Conservation (phyloP, 768 basidiomycete genomes). For the Albatrellus ellisii region DNA sequence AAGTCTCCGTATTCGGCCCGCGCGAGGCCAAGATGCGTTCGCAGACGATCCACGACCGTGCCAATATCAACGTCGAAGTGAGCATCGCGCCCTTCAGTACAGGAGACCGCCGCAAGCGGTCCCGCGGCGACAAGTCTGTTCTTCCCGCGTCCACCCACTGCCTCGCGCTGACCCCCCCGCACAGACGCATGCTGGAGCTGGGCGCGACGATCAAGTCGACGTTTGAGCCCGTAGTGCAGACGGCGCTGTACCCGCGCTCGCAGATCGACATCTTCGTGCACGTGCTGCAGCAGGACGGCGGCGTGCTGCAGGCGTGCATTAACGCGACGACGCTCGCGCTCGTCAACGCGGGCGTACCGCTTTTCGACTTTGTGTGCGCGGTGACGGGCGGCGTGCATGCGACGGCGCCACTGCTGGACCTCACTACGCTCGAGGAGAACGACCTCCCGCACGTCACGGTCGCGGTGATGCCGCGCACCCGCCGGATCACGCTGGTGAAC, state of each 20-base stretch:
- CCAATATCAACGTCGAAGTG: slow-evolving; percentile 82
- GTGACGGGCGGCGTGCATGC: slow-evolving; percentile 81
- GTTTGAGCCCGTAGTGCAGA: slow-evolving; percentile 91
- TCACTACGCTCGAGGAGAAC: slow-evolving; percentile 81
- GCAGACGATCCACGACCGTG: slow-evolving; percentile 76
- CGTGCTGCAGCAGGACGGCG: slow-evolving; percentile 89
- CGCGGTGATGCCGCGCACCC: slow-evolving; percentile 80
- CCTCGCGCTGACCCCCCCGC: slow-evolving; percentile 2
- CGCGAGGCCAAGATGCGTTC: slow-evolving; percentile 76
- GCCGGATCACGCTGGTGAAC: slow-evolving; percentile 74
- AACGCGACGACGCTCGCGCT: slow-evolving; percentile 93
- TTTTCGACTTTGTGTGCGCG: slow-evolving; percentile 85
- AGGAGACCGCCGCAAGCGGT: slow-evolving; percentile 61
- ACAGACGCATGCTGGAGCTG: slow-evolving; percentile 78
- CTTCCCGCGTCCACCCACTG: background rate
- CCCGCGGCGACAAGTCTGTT: slow-evolving; percentile 73
- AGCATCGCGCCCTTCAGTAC: slow-evolving; percentile 80
- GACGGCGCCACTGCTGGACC: slow-evolving; percentile 71
- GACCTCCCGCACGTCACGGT: slow-evolving; percentile 83
- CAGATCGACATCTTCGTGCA: slow-evolving; percentile 92
- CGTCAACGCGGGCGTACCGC: slow-evolving; percentile 79
- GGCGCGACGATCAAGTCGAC: slow-evolving; percentile 83
- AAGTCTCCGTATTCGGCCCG: slow-evolving; percentile 85
- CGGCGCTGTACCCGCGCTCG: slow-evolving; percentile 82
- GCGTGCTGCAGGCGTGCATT: slow-evolving; percentile 80